Evolutionary conservation across 2,329 filamentous ascomycete species (phyloP).

Genomic region (Calcarisporium arbuscula): DNA sequence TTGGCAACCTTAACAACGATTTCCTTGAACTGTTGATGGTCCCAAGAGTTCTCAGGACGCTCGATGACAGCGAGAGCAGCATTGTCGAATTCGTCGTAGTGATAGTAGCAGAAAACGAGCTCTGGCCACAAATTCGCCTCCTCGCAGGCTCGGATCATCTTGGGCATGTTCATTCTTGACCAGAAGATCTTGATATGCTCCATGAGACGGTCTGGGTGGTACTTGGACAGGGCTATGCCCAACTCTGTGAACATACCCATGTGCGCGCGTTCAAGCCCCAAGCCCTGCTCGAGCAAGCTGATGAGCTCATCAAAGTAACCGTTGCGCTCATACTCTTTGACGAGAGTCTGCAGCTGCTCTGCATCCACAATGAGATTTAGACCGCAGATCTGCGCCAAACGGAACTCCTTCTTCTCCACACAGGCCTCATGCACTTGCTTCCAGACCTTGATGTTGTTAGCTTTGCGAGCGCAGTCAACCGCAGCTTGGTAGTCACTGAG

Average conservation of each 20-base stretch:
- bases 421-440: conserved; percentile 97
- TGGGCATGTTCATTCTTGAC: conserved; percentile 95
- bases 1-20: conserved; percentile 97
- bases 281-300: conserved; percentile 83
- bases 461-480: conserved; percentile 95
- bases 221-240: conserved; percentile 87
- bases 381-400: conserved; percentile 96
- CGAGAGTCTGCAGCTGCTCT: conserved; percentile 85
- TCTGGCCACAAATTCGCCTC: conserved; percentile 96
- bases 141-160: conserved; percentile 90
- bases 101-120: conserved; percentile 94
- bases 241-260: conserved; percentile 97
- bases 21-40: conserved; percentile 99
- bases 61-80: conserved; percentile 97
- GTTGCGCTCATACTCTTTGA: conserved; percentile 93
- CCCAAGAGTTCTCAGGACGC: conserved; percentile 94
- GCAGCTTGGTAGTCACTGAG: conserved; percentile 95
- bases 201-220: conserved; percentile 94
- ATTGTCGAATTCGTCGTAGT: conserved; percentile 98
- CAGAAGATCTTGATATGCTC: conserved; percentile 99
- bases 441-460: conserved; percentile 99
- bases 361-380: conserved; percentile 97
- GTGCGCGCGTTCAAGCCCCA: conserved; percentile 85
- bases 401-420: conserved; percentile 97
- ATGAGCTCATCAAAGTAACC: conserved; percentile 99